Evolutionary conservation across 202 grass and related monocot genomes (phyloP), one percentile per base, ranked within the genome.

Genomic region (Dendrocalamus latiflorus): DNA sequence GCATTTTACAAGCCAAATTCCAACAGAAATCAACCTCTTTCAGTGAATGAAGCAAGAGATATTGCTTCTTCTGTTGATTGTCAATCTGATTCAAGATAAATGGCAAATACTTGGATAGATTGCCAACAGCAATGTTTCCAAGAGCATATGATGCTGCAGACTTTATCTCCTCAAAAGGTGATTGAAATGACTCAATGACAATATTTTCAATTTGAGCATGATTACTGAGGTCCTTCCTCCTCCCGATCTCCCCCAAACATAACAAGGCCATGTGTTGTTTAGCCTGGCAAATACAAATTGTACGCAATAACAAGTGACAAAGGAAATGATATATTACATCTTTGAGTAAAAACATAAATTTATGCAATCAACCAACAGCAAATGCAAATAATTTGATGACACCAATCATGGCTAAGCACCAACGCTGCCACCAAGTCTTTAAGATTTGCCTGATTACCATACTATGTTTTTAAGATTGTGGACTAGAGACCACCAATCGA

Each of bases 31-130:
- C 9, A 38, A 98, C 96, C 93, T 98, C 96, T 93, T 98, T 98
- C 75, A 98, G 88, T 71, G 96, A 98, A 91, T 98, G 96, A 79
- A 98, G 96, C 87, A 95, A 77, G 24, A 98, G 85, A 75, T 98
- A 98, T 71, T 98, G 96, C 74, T 98, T 92, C 89, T 98, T 98
- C 81, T 98, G 96, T 85, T 98, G 96, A 90, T 98, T 93, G 84
- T 98, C 93, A 66, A 98, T 98, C 89, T 98, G 96, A 84, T 98
- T 83, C 80, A 98, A 87, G 56, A 98, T 98, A 81, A 98, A 98
- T 49, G 96, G 96, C 39, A 98, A 89, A 85, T 98, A 98, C 88
- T 93, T 98, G 21, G 93, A 93, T 25, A 98, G 81, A 86, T 98
- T 98, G 72, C 96, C 96, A 86, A 98, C 96, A 83, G 96, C 96